Evolutionary conservation across 805 yeast genomes (phyloP).

Genomic region (Torulaspora maleeae): DNA sequence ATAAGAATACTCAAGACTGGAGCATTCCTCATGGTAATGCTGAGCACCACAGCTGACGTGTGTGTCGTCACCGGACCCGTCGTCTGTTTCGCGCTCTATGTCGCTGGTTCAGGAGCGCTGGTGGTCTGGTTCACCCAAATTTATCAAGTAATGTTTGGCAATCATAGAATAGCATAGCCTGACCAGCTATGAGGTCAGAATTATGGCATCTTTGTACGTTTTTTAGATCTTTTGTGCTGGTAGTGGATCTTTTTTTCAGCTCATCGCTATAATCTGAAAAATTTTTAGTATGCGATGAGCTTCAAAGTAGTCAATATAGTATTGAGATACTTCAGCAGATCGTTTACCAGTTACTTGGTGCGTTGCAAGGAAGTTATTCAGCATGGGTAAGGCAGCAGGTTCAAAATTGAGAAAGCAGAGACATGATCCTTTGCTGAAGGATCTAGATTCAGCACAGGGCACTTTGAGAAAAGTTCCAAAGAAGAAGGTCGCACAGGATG

Average conservation of each 20-base stretch:
- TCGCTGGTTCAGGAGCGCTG: slow-evolving; percentile 13
- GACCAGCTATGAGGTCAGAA: neutral
- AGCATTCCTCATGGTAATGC: slow-evolving; percentile 11
- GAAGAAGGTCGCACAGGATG: slow-evolving; percentile 34
- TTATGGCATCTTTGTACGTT: neutral
- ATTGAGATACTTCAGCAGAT: neutral
- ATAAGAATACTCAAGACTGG: slow-evolving; percentile 11
- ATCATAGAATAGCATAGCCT: neutral
- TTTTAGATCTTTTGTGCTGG: neutral
- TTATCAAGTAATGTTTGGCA: slow-evolving; percentile 5
- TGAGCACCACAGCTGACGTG: slow-evolving; percentile 14
- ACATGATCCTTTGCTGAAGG: slow-evolving; percentile 77
- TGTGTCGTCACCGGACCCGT: slow-evolving; percentile 11
- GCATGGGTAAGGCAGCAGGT: slow-evolving; percentile 65
- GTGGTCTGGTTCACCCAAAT: slow-evolving; percentile 13
- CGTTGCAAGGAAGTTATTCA: neutral
- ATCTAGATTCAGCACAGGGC: slow-evolving; percentile 71
- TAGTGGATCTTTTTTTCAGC: slow-evolving; percentile 9
- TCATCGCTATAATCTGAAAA: slow-evolving; percentile 12
- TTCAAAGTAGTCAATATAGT: neutral
- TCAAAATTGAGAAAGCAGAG: slow-evolving; percentile 52
- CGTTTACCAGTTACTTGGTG: neutral
- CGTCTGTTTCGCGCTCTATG: slow-evolving; percentile 11
- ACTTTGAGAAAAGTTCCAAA: slow-evolving; percentile 47
- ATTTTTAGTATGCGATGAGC: slow-evolving; percentile 16